phyloP scores from a whole-genome alignment of 257 asterid species.

The Eucommia ulmoides region DNA sequence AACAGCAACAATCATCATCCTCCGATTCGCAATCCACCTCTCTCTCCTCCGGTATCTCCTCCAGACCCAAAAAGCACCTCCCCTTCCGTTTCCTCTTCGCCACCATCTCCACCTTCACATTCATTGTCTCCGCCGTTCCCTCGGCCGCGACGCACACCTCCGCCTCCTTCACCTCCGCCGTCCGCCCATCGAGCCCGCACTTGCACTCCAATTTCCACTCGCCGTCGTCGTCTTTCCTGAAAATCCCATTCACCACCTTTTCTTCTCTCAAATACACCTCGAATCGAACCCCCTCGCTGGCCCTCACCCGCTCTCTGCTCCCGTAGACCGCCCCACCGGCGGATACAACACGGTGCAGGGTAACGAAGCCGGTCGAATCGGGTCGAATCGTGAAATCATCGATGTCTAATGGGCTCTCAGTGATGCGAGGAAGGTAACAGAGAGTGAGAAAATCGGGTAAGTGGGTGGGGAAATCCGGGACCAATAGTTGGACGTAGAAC shows the following conservation, averaged over 20 bases:
- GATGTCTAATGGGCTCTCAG: conserved; percentile 36
- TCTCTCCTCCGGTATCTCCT: conserved; percentile 70
- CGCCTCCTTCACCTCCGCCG: conserved; percentile 20
- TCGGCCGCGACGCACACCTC: conserved; percentile 53
- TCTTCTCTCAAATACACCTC: conserved; percentile 40
- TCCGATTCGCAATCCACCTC: conserved; percentile 30
- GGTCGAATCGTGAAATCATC: conserved; percentile 44
- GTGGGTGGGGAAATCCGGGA: conserved; percentile 4
- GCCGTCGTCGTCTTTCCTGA: conserved; percentile 36
- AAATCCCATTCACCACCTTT: conserved; percentile 43
- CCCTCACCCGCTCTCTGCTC: conserved; percentile 39
- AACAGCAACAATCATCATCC: conserved; percentile 23
- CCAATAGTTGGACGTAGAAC: conserved; percentile 32
- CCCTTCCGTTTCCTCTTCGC: conserved; percentile 10
- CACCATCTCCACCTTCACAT: conserved; percentile 30
- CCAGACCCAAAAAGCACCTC: conserved; percentile 28
- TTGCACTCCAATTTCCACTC: conserved; percentile 54
- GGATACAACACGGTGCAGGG: conserved; percentile 45
- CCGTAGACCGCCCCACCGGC: conserved; percentile 21
- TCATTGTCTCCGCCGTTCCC: conserved; percentile 20
- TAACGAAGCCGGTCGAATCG: conserved; percentile 43
- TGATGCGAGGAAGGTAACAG: conserved; percentile 57
- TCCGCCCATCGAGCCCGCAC: conserved; percentile 15
- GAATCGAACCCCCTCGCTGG: conserved; percentile 49
- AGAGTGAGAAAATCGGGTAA: conserved; percentile 39